Evolutionary conservation across 257 asterid species (phyloP).

Genomic region (Nicotiana obtusifolia): DNA sequence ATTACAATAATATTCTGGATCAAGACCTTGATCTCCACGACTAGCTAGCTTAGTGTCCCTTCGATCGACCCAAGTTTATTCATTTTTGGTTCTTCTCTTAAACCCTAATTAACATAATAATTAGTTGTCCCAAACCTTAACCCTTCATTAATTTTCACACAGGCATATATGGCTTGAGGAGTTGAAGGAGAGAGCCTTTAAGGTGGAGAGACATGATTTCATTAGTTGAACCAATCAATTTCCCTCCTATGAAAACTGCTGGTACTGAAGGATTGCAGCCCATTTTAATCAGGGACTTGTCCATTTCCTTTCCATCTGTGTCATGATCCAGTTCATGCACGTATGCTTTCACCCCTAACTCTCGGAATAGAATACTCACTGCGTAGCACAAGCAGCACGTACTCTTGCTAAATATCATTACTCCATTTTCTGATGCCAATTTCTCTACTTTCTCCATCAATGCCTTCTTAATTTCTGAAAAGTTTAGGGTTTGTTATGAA

Average conservation of each 20-base stretch:
- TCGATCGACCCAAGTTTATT: background rate
- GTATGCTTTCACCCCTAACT: constrained; percentile 32
- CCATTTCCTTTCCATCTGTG: constrained; percentile 55
- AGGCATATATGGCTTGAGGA: constrained; percentile 30
- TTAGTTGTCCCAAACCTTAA: background rate
- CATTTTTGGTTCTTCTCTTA: background rate
- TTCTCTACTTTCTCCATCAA: constrained; percentile 49
- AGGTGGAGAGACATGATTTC: constrained; percentile 82
- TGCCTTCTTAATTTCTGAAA: too few species aligned
- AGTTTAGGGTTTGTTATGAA: too few species aligned
- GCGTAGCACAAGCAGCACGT: constrained; percentile 68
- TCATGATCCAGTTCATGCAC: constrained; percentile 50
- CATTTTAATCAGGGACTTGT: constrained; percentile 44
- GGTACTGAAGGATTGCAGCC: constrained; percentile 53
- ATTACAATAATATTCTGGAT: background rate
- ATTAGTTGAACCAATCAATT: constrained; percentile 59
- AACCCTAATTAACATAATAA: background rate
- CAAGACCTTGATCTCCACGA: background rate
- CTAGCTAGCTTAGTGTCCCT: background rate
- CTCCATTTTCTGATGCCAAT: constrained; percentile 50
- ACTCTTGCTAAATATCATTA: constrained; percentile 66
- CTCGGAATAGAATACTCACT: constrained; percentile 49
- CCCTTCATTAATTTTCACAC: background rate
- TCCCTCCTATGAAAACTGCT: constrained; percentile 55
- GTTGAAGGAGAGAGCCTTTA: constrained; percentile 50